Conservation (phyloP, 1,284 basidiomycete genomes). For the Ceratobasidium sp. region DNA sequence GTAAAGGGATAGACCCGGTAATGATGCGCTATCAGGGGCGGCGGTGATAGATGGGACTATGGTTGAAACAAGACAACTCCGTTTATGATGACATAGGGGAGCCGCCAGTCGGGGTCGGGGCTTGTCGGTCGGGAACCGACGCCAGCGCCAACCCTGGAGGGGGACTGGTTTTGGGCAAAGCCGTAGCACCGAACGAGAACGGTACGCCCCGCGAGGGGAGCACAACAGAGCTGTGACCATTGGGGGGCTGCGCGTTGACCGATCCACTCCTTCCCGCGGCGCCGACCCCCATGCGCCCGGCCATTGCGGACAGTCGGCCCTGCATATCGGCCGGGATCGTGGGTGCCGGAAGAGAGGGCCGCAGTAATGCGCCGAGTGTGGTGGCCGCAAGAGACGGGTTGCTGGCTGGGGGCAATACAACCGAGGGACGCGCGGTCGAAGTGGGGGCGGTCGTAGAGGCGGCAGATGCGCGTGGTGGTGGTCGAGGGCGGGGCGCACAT, state of each 20-base stretch:
- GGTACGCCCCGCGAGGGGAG: not conserved
- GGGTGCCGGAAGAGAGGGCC: constrained; percentile 21
- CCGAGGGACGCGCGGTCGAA: constrained; percentile 6
- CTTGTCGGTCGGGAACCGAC: not conserved
- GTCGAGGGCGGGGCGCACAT: constrained; percentile 31
- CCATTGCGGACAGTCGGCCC: constrained; percentile 32
- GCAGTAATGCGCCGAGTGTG: constrained; percentile 26
- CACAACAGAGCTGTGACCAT: not conserved
- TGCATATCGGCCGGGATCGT: constrained; percentile 32
- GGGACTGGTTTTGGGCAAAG: not conserved
- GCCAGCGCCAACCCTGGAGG: not conserved
- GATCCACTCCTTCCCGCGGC: not conserved
- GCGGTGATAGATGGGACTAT: not conserved
- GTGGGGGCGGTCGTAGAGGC: not conserved
- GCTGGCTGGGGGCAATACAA: constrained; percentile 28
- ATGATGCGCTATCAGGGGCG: constrained; percentile 11
- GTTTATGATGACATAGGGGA: constrained; percentile 9
- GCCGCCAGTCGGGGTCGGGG: not conserved
- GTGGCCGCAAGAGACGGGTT: constrained; percentile 30
- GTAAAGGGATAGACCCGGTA: not conserved
- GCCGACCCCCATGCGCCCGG: constrained; percentile 41
- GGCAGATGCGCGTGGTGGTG: constrained; percentile 14
- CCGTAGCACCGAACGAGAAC: constrained; percentile 6
- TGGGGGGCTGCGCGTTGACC: not conserved
- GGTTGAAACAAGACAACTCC: not conserved